Percentiles rank a stretch among this genome's conserved stretches.
Evolutionary conservation across 2,329 filamentous ascomycete genomes (phyloP).

Genomic region (Colletotrichum navitas): DNA sequence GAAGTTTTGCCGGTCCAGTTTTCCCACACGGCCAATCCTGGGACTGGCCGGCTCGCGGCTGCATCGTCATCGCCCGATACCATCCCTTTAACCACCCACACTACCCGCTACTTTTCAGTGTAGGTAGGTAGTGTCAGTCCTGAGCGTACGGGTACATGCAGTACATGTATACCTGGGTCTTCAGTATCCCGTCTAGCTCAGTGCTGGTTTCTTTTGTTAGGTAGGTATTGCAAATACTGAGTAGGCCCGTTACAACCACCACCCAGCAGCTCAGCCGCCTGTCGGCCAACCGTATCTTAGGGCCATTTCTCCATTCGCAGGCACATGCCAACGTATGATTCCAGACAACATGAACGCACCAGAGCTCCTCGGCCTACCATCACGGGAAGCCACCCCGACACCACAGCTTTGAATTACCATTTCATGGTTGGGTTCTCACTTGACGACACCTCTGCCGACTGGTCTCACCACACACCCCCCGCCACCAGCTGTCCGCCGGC

Average conservation of each 20-base stretch:
- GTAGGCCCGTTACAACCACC: slow-evolving; percentile 5
- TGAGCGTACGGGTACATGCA: too few relatives aligned
- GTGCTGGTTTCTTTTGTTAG: not conserved
- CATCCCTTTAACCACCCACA: slow-evolving; percentile 8
- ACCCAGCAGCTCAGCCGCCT: not conserved
- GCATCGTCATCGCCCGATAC: slow-evolving; percentile 32
- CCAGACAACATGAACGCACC: not conserved
- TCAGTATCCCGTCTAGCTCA: not conserved
- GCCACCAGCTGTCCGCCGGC: slow-evolving; percentile 26
- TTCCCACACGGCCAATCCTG: slow-evolving; percentile 22
- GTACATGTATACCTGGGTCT: too few relatives aligned
- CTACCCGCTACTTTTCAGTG: slow-evolving; percentile 9
- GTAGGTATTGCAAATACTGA: not conserved
- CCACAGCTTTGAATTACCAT: not conserved
- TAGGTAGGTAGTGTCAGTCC: too few relatives aligned
- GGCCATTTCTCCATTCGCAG: not conserved
- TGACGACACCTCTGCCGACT: slow-evolving; percentile 18
- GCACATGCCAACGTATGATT: slow-evolving; percentile 20
- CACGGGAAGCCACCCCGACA: not conserved
- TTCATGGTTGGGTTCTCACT: slow-evolving; percentile 6
- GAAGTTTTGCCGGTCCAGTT: slow-evolving; percentile 30
- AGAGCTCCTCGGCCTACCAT: not conserved
- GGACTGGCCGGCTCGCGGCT: slow-evolving; percentile 5
- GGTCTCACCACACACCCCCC: slow-evolving; percentile 22
- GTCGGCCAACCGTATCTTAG: not conserved